Percentiles rank a stretch among this genome's conserved stretches.
Evolutionary conservation across 192 early-diverging fungal species (phyloP).

Genomic region (Phycomyces blakesleeanus): DNA sequence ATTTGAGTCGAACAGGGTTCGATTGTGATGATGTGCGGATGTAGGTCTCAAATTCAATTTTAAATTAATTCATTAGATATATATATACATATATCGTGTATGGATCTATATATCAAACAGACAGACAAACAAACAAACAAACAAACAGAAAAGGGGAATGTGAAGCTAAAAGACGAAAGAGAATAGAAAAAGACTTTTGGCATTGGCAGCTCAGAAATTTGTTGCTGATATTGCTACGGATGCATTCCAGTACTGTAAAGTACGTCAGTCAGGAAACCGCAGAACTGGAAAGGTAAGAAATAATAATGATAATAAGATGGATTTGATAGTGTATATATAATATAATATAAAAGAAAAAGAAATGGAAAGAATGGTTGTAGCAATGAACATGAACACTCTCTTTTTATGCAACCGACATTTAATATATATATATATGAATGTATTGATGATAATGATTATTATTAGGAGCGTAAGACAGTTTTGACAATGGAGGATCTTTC

Average conservation of each 20-base stretch:
- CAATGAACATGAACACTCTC: background rate
- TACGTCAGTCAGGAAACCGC: conserved; percentile 60
- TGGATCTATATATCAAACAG: background rate
- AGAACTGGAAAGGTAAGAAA: conserved; percentile 38
- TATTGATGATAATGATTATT: background rate
- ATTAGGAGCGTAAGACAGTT: conserved; percentile 79
- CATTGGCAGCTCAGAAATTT: conserved; percentile 84
- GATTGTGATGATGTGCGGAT: conserved; percentile 75
- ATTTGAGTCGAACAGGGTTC: conserved; percentile 73
- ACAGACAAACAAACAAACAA: no score
- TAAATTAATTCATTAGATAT: background rate
- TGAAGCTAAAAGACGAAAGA: background rate
- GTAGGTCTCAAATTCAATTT: conserved; percentile 16
- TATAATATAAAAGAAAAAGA: no score
- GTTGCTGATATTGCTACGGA: conserved; percentile 82
- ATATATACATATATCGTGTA: no score
- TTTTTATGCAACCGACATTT: background rate
- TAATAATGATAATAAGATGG: no score
- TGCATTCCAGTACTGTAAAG: conserved; percentile 78
- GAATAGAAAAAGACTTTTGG: conserved; percentile 67
- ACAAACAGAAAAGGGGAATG: no score
- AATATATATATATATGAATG: no score
- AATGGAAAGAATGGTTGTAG: background rate
- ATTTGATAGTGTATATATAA: no score
- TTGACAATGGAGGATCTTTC: conserved; percentile 92